phyloP scores from a whole-genome alignment of 2,329 filamentous ascomycete genomes.

The Pseudopyricularia cyperi region DNA sequence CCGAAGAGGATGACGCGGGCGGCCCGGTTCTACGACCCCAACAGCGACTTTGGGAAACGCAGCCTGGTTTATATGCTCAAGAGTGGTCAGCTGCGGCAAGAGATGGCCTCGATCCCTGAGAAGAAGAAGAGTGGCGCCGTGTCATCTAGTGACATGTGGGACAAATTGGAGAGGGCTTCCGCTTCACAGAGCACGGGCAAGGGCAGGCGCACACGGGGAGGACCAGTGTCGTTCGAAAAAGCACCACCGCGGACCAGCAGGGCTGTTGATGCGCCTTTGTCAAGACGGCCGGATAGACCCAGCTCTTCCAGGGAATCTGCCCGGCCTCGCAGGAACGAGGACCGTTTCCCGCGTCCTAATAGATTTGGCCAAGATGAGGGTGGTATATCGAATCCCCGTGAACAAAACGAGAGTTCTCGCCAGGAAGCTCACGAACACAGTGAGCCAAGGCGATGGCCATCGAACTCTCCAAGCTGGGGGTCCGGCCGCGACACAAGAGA shows the following conservation, averaged over 20 bases:
- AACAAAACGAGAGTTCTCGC: background rate
- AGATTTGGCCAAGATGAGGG: background rate
- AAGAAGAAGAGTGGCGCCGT: background rate
- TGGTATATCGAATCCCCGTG: background rate
- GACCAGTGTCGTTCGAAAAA: background rate
- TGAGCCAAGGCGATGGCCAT: background rate
- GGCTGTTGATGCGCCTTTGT: background rate
- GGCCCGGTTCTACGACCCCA: slow-evolving; percentile 38
- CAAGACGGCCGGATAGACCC: background rate
- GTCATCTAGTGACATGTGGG: background rate
- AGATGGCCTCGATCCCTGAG: slow-evolving; percentile 11
- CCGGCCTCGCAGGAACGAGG: background rate
- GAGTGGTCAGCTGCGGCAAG: slow-evolving; percentile 25
- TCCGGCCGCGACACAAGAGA: background rate
- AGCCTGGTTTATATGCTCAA: slow-evolving; percentile 44
- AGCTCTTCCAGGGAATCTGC: background rate
- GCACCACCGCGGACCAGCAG: background rate
- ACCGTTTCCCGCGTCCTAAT: background rate
- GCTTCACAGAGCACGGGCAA: background rate
- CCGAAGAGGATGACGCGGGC: slow-evolving; percentile 30
- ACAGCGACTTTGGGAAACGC: slow-evolving; percentile 35
- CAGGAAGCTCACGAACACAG: background rate
- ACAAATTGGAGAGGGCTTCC: background rate
- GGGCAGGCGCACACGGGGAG: background rate
- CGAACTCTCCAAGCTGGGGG: background rate